Evolutionary conservation across 257 asterid species (phyloP).

Genomic region (Solanum habrochaites): DNA sequence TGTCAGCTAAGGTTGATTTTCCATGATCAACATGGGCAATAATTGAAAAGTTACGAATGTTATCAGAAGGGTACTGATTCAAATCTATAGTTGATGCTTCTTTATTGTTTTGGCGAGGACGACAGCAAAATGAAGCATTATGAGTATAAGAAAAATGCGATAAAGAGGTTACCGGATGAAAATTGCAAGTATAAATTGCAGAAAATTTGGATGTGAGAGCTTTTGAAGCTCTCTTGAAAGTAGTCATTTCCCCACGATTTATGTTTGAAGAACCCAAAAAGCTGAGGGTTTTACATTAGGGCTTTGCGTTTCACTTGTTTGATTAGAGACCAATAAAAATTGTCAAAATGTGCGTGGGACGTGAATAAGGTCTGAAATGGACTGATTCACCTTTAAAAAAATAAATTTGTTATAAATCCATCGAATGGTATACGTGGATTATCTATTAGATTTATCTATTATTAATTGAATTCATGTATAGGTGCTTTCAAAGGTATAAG

Average conservation of each 20-base stretch:
- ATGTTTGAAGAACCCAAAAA: not conserved
- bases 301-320: not conserved
- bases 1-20: constrained; percentile 94
- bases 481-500: no score
- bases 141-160: constrained; percentile 29
- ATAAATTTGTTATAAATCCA: no score
- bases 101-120: constrained; percentile 41
- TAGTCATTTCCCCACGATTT: constrained; percentile 23
- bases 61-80: constrained; percentile 55
- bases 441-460: no score
- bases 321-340: not conserved
- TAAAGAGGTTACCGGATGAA: not conserved
- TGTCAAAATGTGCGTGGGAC: not conserved
- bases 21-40: constrained; percentile 99
- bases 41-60: constrained; percentile 86
- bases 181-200: constrained; percentile 1
- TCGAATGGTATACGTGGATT: no score
- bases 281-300: not conserved
- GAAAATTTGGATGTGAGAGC: constrained; percentile 16
- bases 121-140: constrained; percentile 57
- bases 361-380: not conserved
- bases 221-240: constrained; percentile 32
- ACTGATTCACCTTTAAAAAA: not conserved
- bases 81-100: constrained; percentile 53
- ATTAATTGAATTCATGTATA: no score